Percentiles rank a stretch among this genome's conserved stretches.
phyloP scores from a whole-genome alignment of 305 asterid genomes.

The Fraxinus paxiana region DNA sequence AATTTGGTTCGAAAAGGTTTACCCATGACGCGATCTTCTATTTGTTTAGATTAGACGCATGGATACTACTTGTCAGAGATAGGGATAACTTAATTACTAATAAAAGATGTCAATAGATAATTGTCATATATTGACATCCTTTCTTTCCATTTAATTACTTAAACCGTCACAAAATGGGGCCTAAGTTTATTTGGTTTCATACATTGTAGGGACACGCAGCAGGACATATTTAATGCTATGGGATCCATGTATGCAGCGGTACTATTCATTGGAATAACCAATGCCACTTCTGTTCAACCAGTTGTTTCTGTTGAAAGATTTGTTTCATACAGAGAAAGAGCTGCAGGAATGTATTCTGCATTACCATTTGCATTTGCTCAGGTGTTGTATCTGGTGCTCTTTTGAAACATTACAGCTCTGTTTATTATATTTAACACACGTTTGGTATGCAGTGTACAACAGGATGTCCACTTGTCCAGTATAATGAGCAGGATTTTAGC shows the following conservation, averaged over 20 bases:
- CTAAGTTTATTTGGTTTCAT: slow-evolving; percentile 25
- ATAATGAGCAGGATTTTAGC: not conserved
- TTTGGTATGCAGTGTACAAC: not conserved
- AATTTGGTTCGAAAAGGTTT: slow-evolving; percentile 85
- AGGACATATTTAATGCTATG: slow-evolving; percentile 89
- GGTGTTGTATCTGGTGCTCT: slow-evolving; percentile 38
- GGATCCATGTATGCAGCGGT: slow-evolving; percentile 92
- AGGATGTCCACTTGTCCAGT: not conserved
- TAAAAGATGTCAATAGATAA: not conserved
- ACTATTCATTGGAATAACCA: slow-evolving; percentile 75
- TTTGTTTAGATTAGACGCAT: not conserved
- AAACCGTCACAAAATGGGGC: not conserved
- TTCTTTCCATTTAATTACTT: not conserved
- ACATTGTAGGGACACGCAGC: slow-evolving; percentile 65
- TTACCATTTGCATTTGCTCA: slow-evolving; percentile 88
- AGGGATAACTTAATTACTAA: not conserved
- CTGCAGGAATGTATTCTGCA: slow-evolving; percentile 96
- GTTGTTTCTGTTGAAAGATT: slow-evolving; percentile 92
- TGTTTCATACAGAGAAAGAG: slow-evolving; percentile 90
- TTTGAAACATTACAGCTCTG: slow-evolving; percentile 10
- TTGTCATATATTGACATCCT: not conserved
- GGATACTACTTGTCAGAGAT: not conserved
- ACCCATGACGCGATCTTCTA: not conserved
- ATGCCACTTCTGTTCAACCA: slow-evolving; percentile 86
- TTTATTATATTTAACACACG: not conserved